These are phyloP conservation scores for Alopecurus myosuroides DNA, from an alignment of 176 grass and related monocot species.

Conservation along the genomic window DNA sequence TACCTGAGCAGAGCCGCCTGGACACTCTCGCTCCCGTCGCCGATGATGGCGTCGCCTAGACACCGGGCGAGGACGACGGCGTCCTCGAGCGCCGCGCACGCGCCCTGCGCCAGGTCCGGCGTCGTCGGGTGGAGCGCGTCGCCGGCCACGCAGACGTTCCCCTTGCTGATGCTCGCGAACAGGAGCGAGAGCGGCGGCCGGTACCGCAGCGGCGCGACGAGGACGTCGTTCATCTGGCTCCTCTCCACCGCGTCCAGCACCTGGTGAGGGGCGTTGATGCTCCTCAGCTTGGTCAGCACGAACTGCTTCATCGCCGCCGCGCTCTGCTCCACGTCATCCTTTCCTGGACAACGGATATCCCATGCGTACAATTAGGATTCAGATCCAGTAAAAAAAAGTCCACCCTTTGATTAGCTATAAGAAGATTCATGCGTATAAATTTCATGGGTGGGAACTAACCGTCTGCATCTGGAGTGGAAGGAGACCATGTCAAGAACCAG, in stretches of 20 bases:
- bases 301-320: background rate
- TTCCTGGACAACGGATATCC: background rate
- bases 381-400: no score
- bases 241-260: background rate
- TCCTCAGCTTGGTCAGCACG: background rate
- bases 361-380: background rate
- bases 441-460: no score
- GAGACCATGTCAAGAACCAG: background rate
- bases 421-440: no score
- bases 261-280: background rate
- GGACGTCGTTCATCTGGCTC: background rate
- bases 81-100: background rate
- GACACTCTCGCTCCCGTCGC: background rate
- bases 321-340: background rate
- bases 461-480: background rate
- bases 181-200: background rate
- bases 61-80: background rate
- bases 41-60: background rate
- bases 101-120: background rate
- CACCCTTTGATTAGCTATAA: background rate
- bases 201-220: background rate
- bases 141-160: background rate
- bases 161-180: background rate
- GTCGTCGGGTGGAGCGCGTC: background rate
- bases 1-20: background rate